phyloP scores from a whole-genome alignment of 495 filamentous ascomycete genomes.

The Penicillium bovifimosum region DNA sequence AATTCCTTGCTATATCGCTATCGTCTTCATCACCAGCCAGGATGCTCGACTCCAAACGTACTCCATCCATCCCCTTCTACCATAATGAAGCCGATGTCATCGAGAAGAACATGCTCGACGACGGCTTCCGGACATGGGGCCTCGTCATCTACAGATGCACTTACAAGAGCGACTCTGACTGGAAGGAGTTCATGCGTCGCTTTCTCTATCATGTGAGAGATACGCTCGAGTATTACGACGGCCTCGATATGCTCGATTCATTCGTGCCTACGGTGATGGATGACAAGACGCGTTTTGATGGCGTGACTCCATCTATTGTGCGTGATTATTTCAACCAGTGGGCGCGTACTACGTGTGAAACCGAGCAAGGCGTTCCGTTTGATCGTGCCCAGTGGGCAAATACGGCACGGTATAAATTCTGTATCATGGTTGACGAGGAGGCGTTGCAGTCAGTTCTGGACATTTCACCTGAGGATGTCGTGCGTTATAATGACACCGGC shows the following conservation, averaged over 20 bases:
- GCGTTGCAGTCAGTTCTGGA: constrained; percentile 21
- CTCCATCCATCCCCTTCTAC: too few species aligned
- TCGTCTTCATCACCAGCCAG: too few species aligned
- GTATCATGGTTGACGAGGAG: too few species aligned
- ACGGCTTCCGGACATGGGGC: constrained; percentile 21
- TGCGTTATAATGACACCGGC: too few species aligned
- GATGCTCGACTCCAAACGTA: too few species aligned
- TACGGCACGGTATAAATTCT: constrained; percentile 21
- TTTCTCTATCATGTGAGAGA: constrained; percentile 9
- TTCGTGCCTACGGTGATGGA: constrained; percentile 27
- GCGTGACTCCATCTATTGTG: constrained; percentile 15
- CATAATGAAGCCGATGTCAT: too few species aligned
- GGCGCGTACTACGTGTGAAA: constrained; percentile 12
- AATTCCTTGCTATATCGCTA: too few species aligned
- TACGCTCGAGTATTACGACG: constrained; percentile 17
- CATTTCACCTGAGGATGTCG: background rate
- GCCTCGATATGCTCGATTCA: constrained; percentile 24
- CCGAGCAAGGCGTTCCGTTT: constrained; percentile 11
- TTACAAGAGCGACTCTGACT: constrained; percentile 26
- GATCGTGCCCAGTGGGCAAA: background rate
- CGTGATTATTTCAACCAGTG: constrained; percentile 28
- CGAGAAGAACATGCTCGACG: background rate
- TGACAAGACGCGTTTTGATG: constrained; percentile 27
- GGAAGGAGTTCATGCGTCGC: constrained; percentile 20
- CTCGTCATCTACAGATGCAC: constrained; percentile 32